Evolutionary conservation across 176 grass and related monocot species (phyloP).

Genomic region (Carex littledalei): DNA sequence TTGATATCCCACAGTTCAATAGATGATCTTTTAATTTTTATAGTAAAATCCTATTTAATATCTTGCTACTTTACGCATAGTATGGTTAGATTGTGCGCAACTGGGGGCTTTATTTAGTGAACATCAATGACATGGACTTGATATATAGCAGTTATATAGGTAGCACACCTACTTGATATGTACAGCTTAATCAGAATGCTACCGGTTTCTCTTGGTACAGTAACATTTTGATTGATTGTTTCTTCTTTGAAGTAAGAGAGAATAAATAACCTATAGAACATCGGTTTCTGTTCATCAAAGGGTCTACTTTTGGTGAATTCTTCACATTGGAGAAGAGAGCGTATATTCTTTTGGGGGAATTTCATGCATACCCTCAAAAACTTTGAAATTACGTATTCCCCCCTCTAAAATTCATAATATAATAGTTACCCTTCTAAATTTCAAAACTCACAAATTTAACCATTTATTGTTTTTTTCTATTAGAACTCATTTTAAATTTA

Average conservation of each 20-base stretch:
- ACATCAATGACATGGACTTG: not conserved
- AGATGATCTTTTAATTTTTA: not conserved
- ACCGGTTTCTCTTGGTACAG: not conserved
- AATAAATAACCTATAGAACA: not conserved
- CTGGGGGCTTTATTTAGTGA: not conserved
- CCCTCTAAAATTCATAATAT: no score
- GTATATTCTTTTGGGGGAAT: not conserved
- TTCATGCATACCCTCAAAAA: no score
- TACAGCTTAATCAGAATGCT: not conserved
- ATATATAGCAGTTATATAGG: not conserved
- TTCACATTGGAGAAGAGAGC: not conserved
- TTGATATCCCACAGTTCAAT: not conserved
- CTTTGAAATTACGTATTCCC: no score
- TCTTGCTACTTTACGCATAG: not conserved
- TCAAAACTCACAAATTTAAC: no score
- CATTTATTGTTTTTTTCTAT: no score
- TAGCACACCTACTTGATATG: not conserved
- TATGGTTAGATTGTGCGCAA: not conserved
- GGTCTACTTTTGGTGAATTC: not conserved
- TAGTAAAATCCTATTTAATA: not conserved
- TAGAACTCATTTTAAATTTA: no score
- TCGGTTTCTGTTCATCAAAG: not conserved
- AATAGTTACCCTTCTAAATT: no score
- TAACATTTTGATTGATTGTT: slow-evolving; percentile 2
- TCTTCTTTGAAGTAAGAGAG: slow-evolving; percentile 6